Conservation (phyloP, 2,329 filamentous ascomycete species). For the Arthroderma sp. region DNA sequence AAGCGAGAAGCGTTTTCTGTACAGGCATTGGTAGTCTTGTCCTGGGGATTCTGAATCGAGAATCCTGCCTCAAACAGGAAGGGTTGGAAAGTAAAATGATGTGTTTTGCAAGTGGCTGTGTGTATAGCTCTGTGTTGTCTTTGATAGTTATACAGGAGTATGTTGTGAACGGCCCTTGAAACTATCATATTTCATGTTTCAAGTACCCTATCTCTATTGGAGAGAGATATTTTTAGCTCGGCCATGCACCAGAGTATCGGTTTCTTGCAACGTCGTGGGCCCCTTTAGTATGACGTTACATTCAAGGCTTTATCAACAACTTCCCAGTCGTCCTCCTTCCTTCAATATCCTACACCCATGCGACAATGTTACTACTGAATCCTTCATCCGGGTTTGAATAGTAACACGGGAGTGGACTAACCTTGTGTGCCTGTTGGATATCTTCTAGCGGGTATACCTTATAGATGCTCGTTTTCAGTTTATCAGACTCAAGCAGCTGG, state of each 20-base stretch:
- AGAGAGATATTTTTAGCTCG: background rate
- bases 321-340: constrained; percentile 75
- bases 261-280: background rate
- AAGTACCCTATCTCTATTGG: background rate
- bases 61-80: background rate
- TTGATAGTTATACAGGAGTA: background rate
- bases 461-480: constrained; percentile 62
- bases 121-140: background rate
- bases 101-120: background rate
- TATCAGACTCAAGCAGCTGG: constrained; percentile 54
- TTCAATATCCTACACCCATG: constrained; percentile 53
- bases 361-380: background rate
- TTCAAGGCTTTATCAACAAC: constrained; percentile 56
- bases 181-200: background rate
- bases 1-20: background rate
- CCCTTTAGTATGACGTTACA: background rate
- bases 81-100: background rate
- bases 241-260: background rate
- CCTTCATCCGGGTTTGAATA: background rate
- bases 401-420: constrained; percentile 17
- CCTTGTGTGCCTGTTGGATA: constrained; percentile 55
- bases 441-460: constrained; percentile 66
- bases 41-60: background rate
- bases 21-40: background rate
- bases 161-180: no score